Evolutionary conservation across 2,329 filamentous ascomycete genomes (phyloP).

Genomic region (Fusarium nisikadoi): DNA sequence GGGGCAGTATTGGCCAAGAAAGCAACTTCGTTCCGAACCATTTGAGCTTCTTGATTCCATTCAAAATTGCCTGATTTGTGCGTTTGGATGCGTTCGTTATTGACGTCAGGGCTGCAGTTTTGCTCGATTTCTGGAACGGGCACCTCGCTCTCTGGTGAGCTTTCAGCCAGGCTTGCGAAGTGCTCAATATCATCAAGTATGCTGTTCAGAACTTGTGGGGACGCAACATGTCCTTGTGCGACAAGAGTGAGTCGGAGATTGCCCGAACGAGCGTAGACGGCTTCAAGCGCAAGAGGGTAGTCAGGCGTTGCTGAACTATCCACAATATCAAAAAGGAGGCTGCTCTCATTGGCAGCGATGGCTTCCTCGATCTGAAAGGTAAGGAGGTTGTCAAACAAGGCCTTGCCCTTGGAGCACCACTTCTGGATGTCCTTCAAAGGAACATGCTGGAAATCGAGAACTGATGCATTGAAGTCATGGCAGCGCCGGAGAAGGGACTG

Average conservation of each 20-base stretch:
- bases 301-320: conserved; percentile 65
- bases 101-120: background rate
- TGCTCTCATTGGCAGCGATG: conserved; percentile 40
- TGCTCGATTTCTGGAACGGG: background rate
- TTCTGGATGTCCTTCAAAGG: conserved; percentile 83
- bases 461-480: conserved; percentile 75
- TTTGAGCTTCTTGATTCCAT: conserved; percentile 66
- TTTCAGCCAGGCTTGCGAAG: conserved; percentile 16
- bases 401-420: conserved; percentile 71
- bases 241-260: conserved; percentile 68
- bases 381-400: conserved; percentile 83
- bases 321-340: conserved; percentile 63
- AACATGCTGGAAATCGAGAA: conserved; percentile 76
- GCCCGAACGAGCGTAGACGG: conserved; percentile 62
- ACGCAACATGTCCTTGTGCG: conserved; percentile 58
- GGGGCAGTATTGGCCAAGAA: conserved; percentile 65
- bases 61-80: conserved; percentile 53
- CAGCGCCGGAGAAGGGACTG: conserved; percentile 68
- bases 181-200: conserved; percentile 54
- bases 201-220: conserved; percentile 42
- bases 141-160: conserved; percentile 18
- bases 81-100: conserved; percentile 48
- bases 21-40: conserved; percentile 71
- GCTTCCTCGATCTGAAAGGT: conserved; percentile 74
- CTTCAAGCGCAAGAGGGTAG: conserved; percentile 83